Conservation (phyloP, 805 yeast genomes). For the Yarrowia divulgata region DNA sequence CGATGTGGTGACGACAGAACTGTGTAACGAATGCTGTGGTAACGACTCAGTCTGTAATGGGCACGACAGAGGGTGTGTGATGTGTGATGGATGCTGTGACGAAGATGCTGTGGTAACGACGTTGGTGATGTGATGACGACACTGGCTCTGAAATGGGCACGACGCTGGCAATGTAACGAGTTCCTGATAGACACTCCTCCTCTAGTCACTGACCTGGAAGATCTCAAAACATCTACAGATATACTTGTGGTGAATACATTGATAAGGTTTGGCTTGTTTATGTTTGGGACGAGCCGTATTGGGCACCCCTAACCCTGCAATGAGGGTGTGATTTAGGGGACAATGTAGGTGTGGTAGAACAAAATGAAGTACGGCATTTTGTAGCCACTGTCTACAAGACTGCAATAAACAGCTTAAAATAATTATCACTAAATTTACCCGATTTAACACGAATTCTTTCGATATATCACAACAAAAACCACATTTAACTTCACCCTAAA, state of each 20-base stretch:
- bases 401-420: no score
- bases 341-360: fast-evolving
- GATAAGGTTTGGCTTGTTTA: slow-evolving; percentile 38
- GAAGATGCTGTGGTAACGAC: not conserved
- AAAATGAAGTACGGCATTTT: not conserved
- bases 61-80: no score
- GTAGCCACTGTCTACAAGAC: no score
- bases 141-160: not conserved
- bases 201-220: slow-evolving; percentile 10
- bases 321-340: not conserved
- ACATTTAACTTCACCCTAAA: no score
- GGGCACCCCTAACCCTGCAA: slow-evolving; percentile 10
- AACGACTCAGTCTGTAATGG: no score
- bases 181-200: no score
- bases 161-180: not conserved
- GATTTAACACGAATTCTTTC: no score
- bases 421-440: no score
- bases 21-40: no score
- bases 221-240: slow-evolving; percentile 37
- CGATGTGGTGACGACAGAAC: no score
- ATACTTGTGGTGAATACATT: not conserved
- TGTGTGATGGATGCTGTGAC: no score
- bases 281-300: slow-evolving; percentile 36
- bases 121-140: not conserved
- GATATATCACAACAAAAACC: no score